phyloP scores from a whole-genome alignment of 202 grass and related monocot species.

The Alloteropsis angusta region DNA sequence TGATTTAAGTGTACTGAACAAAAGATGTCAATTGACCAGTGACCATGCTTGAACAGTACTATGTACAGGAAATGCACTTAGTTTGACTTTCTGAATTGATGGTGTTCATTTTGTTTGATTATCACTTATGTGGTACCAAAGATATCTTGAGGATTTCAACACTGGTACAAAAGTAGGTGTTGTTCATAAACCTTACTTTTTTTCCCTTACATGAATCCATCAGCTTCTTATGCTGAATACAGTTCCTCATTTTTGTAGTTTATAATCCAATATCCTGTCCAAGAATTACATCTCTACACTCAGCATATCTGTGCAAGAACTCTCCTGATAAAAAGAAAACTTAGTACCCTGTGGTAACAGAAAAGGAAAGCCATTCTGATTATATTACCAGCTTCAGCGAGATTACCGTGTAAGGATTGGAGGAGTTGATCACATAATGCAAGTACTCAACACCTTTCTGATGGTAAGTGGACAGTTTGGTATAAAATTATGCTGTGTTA shows the following conservation, averaged over 20 bases:
- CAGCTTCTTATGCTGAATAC: conserved; percentile 10
- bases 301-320: background rate
- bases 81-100: background rate
- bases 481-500: background rate
- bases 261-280: background rate
- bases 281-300: background rate
- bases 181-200: background rate
- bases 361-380: background rate
- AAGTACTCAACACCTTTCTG: background rate
- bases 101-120: background rate
- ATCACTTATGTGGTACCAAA: background rate
- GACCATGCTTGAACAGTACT: background rate
- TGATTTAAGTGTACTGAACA: background rate
- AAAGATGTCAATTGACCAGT: conserved; percentile 11
- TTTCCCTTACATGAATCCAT: background rate
- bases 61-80: background rate
- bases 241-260: background rate
- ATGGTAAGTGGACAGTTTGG: background rate
- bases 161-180: background rate
- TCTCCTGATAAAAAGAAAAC: background rate
- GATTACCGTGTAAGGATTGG: background rate
- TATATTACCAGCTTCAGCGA: background rate
- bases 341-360: background rate
- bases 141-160: background rate
- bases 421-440: background rate